These are phyloP conservation scores for Solanum tarijense DNA, from an alignment of 257 asterid genomes.

Conservation along the genomic window DNA sequence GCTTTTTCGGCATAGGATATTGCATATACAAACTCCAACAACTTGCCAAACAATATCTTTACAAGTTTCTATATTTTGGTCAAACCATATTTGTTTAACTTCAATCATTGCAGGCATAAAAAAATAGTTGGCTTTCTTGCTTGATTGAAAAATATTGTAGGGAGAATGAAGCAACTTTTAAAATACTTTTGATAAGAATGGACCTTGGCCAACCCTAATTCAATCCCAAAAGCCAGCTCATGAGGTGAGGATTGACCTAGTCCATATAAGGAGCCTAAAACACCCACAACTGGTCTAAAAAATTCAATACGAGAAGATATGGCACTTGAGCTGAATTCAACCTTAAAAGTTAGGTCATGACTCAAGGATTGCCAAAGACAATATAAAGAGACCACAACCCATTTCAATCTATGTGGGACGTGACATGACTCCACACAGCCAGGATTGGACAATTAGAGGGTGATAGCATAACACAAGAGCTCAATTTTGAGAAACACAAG, in stretches of 20 bases:
- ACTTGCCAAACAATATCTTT: not conserved
- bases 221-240: not conserved
- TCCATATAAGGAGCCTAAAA: not conserved
- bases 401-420: not conserved
- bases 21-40: not conserved
- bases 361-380: not conserved
- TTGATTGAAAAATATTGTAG: not conserved
- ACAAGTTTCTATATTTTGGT: not conserved
- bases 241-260: not conserved
- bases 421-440: not conserved
- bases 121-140: not conserved
- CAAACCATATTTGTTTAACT: not conserved
- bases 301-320: not conserved
- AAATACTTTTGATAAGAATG: not conserved
- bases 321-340: not conserved
- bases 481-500: not conserved
- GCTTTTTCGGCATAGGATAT: not conserved
- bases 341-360: not conserved
- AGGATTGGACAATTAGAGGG: not conserved
- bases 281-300: not conserved
- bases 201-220: not conserved
- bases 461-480: not conserved
- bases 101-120: not conserved
- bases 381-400: not conserved
- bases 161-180: not conserved